Evolutionary conservation across 768 basidiomycete species (phyloP), one percentile per base, ranked within the genome.

Genomic region (Lentinula lateritia): DNA sequence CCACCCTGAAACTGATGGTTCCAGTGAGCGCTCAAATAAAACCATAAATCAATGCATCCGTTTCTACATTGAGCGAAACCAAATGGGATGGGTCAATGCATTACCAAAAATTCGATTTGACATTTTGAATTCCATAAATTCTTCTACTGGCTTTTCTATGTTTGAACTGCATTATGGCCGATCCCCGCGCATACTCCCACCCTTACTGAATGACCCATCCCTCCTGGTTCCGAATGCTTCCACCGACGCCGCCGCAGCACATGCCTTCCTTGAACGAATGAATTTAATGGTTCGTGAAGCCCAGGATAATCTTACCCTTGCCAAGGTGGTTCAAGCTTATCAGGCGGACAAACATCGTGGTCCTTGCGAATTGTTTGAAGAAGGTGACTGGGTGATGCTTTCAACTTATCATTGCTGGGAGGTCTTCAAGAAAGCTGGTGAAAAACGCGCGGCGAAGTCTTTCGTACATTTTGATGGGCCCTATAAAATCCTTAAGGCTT

Each of bases 361-460:
- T 0, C 57, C 62, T 0, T 71, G 76, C 13, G 50, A 61, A 7
- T 6, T 32, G 0, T 77, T 71, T 63, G 35, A 67, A 0, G 67
- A 72, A 0, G 75, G 76, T 0, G 76, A 80, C 50, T 20, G 34
- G 0, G 77, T 81, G 1, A 65, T 76, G 64, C 63, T 81, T 0
- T 74, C 75, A 0, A 79, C 75, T 0, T 45, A 64, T 7, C 64
- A 80, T 52, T 65, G 70, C 0, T 65, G 67, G 0, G 62, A 65
- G 0, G 67, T 75, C 1, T 79, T 76, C 62, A 71, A 69, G 39
- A 18, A 66, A 1, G 58, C 63, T 16, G 74, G 72, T 0, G 65
- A 70, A 2, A 67, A 70, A 5, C 65, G 70, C 0, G 75, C 75
- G 0, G 76, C 75, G 0, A 82, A 82, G 54, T 79, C 80, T 56